A percentile compares a stretch with the other conserved stretches of the same genome.
Conservation (phyloP, 116 monocot species). For the Posidonia oceanica region DNA sequence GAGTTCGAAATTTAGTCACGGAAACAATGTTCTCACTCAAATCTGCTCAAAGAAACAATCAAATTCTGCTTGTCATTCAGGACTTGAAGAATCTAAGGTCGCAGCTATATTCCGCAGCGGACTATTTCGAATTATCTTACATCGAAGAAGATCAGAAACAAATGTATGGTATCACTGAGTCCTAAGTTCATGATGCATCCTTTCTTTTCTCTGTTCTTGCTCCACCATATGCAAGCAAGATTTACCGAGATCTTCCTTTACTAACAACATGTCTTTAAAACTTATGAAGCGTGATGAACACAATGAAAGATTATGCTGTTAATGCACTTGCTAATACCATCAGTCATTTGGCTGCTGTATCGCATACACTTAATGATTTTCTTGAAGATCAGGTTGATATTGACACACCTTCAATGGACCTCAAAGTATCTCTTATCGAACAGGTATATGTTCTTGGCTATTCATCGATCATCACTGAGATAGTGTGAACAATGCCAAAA, state of each 20-base stretch:
- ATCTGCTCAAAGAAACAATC: background rate
- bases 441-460: conserved; percentile 27
- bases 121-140: conserved; percentile 80
- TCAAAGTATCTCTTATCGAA: conserved; percentile 61
- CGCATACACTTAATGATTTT: conserved; percentile 60
- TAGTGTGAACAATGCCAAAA: too few relatives aligned
- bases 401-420: conserved; percentile 38
- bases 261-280: background rate
- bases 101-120: conserved; percentile 89
- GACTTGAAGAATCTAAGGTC: conserved; percentile 76
- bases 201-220: background rate
- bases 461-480: too few relatives aligned
- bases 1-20: too few relatives aligned
- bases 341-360: conserved; percentile 79
- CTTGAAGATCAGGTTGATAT: conserved; percentile 36
- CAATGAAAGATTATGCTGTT: conserved; percentile 75
- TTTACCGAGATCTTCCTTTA: background rate
- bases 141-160: conserved; percentile 56
- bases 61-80: conserved; percentile 21
- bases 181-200: background rate
- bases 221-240: too few relatives aligned
- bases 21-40: too few relatives aligned
- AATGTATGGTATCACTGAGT: conserved; percentile 24
- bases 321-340: conserved; percentile 88
- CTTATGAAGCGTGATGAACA: conserved; percentile 51